phyloP scores from a whole-genome alignment of 2,329 filamentous ascomycete genomes.

The Phyllosticta capitalensis region DNA sequence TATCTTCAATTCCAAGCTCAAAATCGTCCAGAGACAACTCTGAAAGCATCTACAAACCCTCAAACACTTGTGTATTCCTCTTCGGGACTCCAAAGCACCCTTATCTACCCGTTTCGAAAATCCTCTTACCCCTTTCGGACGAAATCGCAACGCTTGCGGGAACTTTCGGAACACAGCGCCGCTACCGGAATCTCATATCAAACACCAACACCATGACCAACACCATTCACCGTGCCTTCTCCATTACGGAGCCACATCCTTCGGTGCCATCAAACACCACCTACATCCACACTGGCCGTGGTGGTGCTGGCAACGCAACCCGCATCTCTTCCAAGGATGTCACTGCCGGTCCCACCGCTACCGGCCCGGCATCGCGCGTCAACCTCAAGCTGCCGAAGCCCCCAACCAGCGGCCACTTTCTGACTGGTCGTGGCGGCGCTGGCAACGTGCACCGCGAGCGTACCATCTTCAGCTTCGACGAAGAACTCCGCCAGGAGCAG shows the following conservation, averaged over 20 bases:
- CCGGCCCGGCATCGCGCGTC: constrained; percentile 40
- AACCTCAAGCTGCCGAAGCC: constrained; percentile 35
- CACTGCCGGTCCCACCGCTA: constrained; percentile 36
- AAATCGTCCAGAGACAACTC: background rate
- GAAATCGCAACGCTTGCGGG: background rate
- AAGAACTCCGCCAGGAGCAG: constrained; percentile 51
- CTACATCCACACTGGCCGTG: constrained; percentile 45
- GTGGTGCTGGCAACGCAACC: constrained; percentile 50
- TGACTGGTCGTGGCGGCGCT: constrained; percentile 57
- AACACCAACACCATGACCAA: constrained; percentile 22
- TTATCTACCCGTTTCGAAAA: background rate
- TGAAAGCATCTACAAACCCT: background rate
- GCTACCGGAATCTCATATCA: background rate
- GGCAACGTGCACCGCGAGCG: constrained; percentile 54
- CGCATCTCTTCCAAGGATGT: constrained; percentile 46
- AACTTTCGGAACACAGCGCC: background rate
- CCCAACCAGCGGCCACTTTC: constrained; percentile 45
- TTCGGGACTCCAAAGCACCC: background rate
- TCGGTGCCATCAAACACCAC: constrained; percentile 38
- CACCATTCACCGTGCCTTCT: constrained; percentile 31
- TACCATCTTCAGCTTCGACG: constrained; percentile 59
- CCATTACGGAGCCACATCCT: constrained; percentile 53
- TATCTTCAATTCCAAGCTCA: background rate
- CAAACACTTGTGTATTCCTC: background rate
- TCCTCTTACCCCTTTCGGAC: constrained; percentile 6